Base-by-base conservation (phyloP, 2,329 filamentous ascomycete genomes). In the Cercospora sp. region DNA sequence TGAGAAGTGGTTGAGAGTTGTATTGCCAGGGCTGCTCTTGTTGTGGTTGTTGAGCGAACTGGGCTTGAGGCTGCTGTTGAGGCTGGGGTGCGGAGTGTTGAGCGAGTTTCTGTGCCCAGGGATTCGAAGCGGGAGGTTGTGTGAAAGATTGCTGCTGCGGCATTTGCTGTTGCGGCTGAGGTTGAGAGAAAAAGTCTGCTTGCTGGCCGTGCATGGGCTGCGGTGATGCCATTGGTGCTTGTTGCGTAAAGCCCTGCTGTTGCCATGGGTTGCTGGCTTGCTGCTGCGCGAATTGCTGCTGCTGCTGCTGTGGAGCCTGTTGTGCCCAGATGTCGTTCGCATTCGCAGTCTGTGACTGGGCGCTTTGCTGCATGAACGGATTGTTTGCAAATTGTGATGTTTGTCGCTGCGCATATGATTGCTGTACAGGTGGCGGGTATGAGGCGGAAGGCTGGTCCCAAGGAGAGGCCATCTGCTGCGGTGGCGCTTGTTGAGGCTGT, bases 311-410 rank as follows among this genome's bases (percentile, higher is more conserved):
- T n/a, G 66, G 40, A 16, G 30, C 26, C 60, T 70, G 70, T 53
- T 70, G 78, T 45, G 78, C 78, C 73, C 82, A 82, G 2, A 80
- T 80, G 73, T 82, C 82, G 42, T 69, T 73, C 9, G 81, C 72
- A 12, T 78, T 74, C 55, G 83, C 81, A 40, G 79, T 78, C 67
- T 84, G 82, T 57, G 79, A 59, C 42, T 69, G 64, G 3, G 64
- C 20, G 45, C 69, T 69, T 58, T 68, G 78, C 63, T 80, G 80
- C 20, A 84, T 73, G 71, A 84, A 84, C 1, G 75, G 75, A 55
- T 77, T 77, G 62, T 64, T 64, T 31, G 69, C 69, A 5, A 69
- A 88, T 73, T 90, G 87, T 71, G 87, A 86, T 31, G 92, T 78
- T 78, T 73, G 66, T 75, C 75, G 60, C 75, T 75, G 36, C 33